Evolutionary conservation across 2,329 filamentous ascomycete genomes (phyloP).

Genomic region (Colletotrichum chlorophyti): DNA sequence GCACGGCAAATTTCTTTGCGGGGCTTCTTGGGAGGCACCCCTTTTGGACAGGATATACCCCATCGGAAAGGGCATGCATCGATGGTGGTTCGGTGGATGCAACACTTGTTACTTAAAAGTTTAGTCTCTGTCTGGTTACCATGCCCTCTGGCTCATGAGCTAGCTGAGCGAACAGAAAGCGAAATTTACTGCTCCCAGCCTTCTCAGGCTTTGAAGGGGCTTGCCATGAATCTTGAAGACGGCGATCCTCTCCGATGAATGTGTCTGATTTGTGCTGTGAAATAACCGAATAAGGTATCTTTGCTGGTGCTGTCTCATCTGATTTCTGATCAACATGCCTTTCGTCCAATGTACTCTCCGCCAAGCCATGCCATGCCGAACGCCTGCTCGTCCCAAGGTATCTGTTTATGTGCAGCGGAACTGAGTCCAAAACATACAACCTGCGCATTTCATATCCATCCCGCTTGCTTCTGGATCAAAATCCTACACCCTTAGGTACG

Average conservation of each 20-base stretch:
- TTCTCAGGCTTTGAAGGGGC: no score
- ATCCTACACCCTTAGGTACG: not conserved
- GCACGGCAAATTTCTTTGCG: slow-evolving; percentile 6
- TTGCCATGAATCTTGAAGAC: not conserved
- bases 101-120: slow-evolving; percentile 9
- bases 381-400: slow-evolving; percentile 22
- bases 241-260: no score
- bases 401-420: not conserved
- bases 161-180: not conserved
- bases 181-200: no score
- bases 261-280: no score
- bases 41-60: slow-evolving; percentile 28
- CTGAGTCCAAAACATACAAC: no score
- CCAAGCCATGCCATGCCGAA: slow-evolving; percentile 11
- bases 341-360: slow-evolving; percentile 15
- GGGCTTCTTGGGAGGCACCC: not conserved
- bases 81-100: slow-evolving; percentile 10
- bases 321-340: not conserved
- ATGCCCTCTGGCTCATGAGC: not conserved
- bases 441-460: not conserved
- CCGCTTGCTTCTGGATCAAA: no score
- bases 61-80: slow-evolving; percentile 13
- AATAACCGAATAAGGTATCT: not conserved
- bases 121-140: not conserved
- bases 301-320: slow-evolving; percentile 1